These are phyloP conservation scores for Peniophora sp. DNA, from an alignment of 1,284 basidiomycete species.

Conservation along the genomic window DNA sequence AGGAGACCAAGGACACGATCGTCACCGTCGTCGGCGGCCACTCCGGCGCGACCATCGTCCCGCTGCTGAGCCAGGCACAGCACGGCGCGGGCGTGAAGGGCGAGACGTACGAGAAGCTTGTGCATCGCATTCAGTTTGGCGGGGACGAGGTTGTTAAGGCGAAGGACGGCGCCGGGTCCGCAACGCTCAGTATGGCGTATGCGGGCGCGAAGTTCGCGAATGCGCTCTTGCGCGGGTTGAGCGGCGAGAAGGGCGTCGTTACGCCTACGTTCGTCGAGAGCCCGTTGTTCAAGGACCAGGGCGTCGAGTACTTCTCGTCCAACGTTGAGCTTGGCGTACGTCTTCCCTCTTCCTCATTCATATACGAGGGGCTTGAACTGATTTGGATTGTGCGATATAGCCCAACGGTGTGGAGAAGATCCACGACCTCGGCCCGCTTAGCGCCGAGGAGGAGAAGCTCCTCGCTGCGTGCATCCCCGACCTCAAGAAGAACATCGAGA, in stretches of 20 bases:
- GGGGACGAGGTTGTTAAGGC: conserved; percentile 92
- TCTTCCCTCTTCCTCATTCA: conserved; percentile 13
- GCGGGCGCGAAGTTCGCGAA: conserved; percentile 88
- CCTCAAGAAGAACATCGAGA: conserved; percentile 95
- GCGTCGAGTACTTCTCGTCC: conserved; percentile 86
- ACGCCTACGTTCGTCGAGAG: conserved; percentile 87
- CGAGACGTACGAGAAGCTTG: conserved; percentile 61
- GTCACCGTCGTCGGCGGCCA: conserved; percentile 95
- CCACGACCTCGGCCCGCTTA: conserved; percentile 69
- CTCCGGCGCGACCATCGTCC: conserved; percentile 94
- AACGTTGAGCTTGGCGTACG: conserved; percentile 86
- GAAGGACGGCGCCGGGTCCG: conserved; percentile 82
- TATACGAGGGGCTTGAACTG: too few species aligned
- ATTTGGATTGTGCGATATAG: conserved; percentile 28
- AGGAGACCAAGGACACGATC: conserved; percentile 57
- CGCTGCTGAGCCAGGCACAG: conserved; percentile 79
- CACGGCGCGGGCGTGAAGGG: conserved; percentile 61
- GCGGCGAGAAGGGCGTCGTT: conserved; percentile 80
- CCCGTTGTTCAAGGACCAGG: conserved; percentile 74
- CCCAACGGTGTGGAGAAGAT: conserved; percentile 87
- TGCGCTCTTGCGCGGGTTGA: conserved; percentile 75
- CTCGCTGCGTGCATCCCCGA: conserved; percentile 86
- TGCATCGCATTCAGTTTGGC: conserved; percentile 93
- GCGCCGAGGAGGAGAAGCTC: conserved; percentile 79
- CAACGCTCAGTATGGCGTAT: conserved; percentile 88